A percentile compares a stretch with the other conserved stretches of the same genome.
These are phyloP conservation scores for Aristolochia contorta DNA, from an alignment of 164 flowering plant species.

Conservation along the genomic window DNA sequence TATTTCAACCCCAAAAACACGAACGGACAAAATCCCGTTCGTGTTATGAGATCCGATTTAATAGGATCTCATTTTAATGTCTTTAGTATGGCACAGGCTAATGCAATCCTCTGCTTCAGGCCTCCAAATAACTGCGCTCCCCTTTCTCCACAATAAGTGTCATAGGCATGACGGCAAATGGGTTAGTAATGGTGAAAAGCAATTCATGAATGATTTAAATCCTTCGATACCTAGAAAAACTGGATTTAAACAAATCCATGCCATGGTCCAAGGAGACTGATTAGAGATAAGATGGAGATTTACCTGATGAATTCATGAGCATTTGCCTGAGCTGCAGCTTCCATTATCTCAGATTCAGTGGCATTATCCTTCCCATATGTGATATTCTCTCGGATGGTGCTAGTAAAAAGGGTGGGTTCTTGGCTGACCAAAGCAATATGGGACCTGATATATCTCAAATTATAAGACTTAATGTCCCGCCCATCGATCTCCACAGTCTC, in stretches of 20 bases:
- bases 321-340: constrained; percentile 26
- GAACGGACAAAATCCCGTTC: no score
- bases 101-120: constrained; percentile 51
- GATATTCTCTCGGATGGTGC: constrained; percentile 22
- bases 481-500: constrained; percentile 20
- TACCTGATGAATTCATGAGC: constrained; percentile 34
- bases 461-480: constrained; percentile 16
- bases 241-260: no score
- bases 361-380: constrained; percentile 18
- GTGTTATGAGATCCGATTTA: no score
- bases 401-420: constrained; percentile 28
- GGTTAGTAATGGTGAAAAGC: no score
- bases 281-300: neutral
- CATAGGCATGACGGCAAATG: constrained; percentile 3
- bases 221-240: neutral
- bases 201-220: neutral
- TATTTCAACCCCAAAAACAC: no score
- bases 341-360: constrained; percentile 18
- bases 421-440: constrained; percentile 28
- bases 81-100: constrained; percentile 47
- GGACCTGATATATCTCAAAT: constrained; percentile 17
- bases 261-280: neutral
- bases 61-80: no score
- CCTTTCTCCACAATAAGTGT: constrained; percentile 46
- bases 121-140: constrained; percentile 53